Percentiles rank a stretch among this genome's conserved stretches.
phyloP scores from a whole-genome alignment of 305 asterid species.

The Solanum hybrid region DNA sequence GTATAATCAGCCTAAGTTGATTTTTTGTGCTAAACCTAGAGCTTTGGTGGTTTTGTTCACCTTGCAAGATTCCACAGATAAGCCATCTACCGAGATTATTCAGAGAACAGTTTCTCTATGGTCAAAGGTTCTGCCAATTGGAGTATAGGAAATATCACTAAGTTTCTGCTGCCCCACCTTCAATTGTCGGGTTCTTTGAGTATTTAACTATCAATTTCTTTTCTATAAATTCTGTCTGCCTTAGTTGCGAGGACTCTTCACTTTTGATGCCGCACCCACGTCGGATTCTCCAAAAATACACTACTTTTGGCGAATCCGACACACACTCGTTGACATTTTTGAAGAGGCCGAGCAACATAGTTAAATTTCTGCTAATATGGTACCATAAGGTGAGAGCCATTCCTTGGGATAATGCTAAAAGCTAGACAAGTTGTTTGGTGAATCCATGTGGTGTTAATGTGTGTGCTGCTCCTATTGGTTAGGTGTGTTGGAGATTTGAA shows the following conservation, averaged over 20 bases:
- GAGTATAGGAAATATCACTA: background rate
- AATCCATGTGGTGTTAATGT: background rate
- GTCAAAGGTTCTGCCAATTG: background rate
- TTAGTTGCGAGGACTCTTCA: too few species aligned
- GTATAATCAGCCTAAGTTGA: background rate
- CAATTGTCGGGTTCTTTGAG: background rate
- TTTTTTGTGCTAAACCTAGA: background rate
- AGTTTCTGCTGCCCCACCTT: background rate
- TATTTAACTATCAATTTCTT: background rate
- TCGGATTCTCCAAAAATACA: too few species aligned
- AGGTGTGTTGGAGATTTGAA: constrained; percentile 86
- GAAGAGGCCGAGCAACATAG: too few species aligned
- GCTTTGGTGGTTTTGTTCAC: background rate
- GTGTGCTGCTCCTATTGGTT: background rate
- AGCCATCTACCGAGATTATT: background rate
- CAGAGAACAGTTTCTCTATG: background rate
- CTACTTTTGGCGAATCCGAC: too few species aligned
- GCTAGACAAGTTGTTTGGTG: background rate
- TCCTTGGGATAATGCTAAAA: background rate
- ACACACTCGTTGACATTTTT: too few species aligned
- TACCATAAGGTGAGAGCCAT: background rate
- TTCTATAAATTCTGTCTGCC: background rate
- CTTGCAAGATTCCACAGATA: background rate
- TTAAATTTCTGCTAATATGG: background rate
- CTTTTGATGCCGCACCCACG: too few species aligned